These are phyloP conservation scores for Paracoccidioides brasiliensis DNA, from an alignment of 2,329 filamentous ascomycete species.

Conservation along the genomic window DNA sequence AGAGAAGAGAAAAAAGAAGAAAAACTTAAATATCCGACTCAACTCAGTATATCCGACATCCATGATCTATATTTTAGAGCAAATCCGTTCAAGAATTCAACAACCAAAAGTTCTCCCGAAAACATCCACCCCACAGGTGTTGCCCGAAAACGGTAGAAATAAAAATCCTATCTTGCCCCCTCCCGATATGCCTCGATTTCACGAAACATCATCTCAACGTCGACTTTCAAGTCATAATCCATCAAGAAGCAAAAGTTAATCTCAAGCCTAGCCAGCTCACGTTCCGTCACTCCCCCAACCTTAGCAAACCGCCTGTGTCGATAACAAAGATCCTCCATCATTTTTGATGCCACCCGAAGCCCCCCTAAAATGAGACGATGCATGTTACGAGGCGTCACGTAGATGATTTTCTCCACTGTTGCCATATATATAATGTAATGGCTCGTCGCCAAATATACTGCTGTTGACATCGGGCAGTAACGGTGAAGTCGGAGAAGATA, in stretches of 20 bases:
- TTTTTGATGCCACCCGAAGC: slow-evolving; percentile 81
- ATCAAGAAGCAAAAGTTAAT: slow-evolving; percentile 78
- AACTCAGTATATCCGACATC: no score
- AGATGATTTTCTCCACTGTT: slow-evolving; percentile 62
- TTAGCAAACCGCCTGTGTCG: slow-evolving; percentile 70
- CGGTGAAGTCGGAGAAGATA: slow-evolving; percentile 79
- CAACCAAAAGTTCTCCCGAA: no score
- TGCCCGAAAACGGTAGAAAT: no score
- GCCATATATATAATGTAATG: slow-evolving; percentile 76
- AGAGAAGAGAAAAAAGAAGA: no score
- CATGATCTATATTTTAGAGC: no score
- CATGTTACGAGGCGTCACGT: slow-evolving; percentile 69
- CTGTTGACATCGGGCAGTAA: slow-evolving; percentile 87
- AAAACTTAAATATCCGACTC: no score
- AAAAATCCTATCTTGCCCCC: not conserved
- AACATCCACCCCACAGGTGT: no score
- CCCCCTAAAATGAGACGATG: slow-evolving; percentile 77
- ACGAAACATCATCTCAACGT: slow-evolving; percentile 40
- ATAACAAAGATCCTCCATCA: slow-evolving; percentile 83
- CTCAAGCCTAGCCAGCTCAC: slow-evolving; percentile 71
- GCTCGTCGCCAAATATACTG: slow-evolving; percentile 80
- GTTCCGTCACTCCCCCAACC: slow-evolving; percentile 75
- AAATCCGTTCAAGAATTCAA: no score
- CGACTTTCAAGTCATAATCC: slow-evolving; percentile 66
- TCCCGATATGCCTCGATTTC: slow-evolving; percentile 24